Conservation (phyloP, 1,284 basidiomycete species). For the Ceratobasidium sp. region DNA sequence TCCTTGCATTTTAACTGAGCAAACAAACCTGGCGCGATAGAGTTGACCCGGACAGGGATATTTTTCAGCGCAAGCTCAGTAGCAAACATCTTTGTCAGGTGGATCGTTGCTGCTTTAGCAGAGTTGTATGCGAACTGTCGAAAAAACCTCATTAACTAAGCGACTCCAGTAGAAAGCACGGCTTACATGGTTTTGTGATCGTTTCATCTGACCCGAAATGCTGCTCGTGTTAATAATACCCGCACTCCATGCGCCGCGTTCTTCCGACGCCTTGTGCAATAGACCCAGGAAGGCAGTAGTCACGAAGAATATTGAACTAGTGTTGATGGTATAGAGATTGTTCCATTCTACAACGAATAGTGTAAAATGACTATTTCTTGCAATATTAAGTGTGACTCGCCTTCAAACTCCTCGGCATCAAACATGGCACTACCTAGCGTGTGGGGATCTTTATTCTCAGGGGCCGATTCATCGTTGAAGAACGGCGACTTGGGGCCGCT, state of each 20-base stretch:
- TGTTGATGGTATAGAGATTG: conserved; percentile 63
- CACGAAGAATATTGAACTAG: conserved; percentile 78
- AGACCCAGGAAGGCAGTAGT: conserved; percentile 81
- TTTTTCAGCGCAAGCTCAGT: conserved; percentile 78
- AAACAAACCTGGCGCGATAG: conserved; percentile 69
- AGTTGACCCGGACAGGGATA: conserved; percentile 65
- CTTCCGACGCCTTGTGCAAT: conserved; percentile 56
- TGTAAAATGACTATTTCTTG: conserved; percentile 53
- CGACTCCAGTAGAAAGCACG: neutral
- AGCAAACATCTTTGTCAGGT: conserved; percentile 78
- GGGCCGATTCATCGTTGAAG: conserved; percentile 68
- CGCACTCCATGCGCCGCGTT: conserved; percentile 59
- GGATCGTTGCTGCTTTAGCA: conserved; percentile 79
- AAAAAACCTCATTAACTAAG: neutral
- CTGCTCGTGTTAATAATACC: conserved; percentile 81
- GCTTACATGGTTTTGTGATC: conserved; percentile 79
- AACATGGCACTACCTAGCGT: conserved; percentile 76
- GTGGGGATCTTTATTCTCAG: conserved; percentile 71
- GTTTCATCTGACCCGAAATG: conserved; percentile 75
- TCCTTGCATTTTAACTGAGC: no score
- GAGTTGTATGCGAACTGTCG: conserved; percentile 81
- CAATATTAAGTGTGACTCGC: neutral
- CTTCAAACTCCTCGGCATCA: conserved; percentile 71
- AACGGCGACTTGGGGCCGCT: conserved; percentile 56
- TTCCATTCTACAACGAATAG: conserved; percentile 41